Evolutionary conservation across 371 early-diverging fungal species (phyloP).

Genomic region (Mucor racemosus): DNA sequence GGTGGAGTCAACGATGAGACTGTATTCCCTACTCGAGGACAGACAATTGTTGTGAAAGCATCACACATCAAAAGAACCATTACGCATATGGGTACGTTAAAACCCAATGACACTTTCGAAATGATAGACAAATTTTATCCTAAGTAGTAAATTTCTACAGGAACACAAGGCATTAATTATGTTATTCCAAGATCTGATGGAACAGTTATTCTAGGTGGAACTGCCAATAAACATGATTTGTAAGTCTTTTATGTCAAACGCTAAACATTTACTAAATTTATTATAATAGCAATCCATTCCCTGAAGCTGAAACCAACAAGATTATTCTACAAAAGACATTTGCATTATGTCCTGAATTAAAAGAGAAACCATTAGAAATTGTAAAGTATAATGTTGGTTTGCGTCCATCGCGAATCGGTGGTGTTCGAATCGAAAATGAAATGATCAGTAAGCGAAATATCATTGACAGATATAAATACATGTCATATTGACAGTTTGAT

Average conservation of each 20-base stretch:
- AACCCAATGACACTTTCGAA: not conserved
- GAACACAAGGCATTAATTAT: conserved; percentile 58
- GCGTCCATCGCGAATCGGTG: conserved; percentile 70
- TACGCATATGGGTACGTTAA: conserved; percentile 43
- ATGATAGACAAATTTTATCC: conserved; percentile 7
- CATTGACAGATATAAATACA: no score
- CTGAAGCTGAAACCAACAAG: conserved; percentile 28
- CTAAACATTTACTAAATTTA: not conserved
- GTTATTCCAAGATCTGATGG: conserved; percentile 83
- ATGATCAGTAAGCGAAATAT: conserved; percentile 40
- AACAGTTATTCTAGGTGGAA: conserved; percentile 78
- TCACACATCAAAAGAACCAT: conserved; percentile 62
- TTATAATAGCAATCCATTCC: conserved; percentile 31
- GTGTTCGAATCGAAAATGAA: conserved; percentile 72
- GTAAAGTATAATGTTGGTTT: conserved; percentile 70
- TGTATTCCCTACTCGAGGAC: conserved; percentile 77
- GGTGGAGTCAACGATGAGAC: conserved; percentile 73
- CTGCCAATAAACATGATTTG: conserved; percentile 66
- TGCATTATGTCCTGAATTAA: conserved; percentile 37
- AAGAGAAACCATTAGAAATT: conserved; percentile 52
- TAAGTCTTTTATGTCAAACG: conserved; percentile 34
- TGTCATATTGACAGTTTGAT: not conserved
- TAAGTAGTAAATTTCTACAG: not conserved
- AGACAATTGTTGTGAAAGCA: conserved; percentile 69
- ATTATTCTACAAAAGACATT: conserved; percentile 24